Evolutionary conservation across 2,329 filamentous ascomycete genomes (phyloP).

Genomic region (Microsporum audouinii): DNA sequence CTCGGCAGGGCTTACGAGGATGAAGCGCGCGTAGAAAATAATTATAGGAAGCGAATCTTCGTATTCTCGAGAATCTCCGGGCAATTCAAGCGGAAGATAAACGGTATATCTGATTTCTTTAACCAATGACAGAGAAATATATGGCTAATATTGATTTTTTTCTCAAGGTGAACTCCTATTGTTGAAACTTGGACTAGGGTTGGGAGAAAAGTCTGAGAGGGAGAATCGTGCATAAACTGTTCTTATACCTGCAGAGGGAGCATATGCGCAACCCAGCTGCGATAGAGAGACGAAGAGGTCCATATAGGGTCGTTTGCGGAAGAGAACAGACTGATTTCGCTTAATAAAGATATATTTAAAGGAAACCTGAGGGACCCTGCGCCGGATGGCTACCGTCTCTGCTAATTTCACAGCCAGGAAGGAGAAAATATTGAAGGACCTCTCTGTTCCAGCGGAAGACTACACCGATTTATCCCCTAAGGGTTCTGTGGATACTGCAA

Average conservation of each 20-base stretch:
- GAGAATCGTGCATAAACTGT: background rate
- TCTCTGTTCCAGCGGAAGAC: conserved; percentile 55
- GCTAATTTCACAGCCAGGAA: conserved; percentile 52
- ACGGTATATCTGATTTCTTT: background rate
- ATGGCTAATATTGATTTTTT: background rate
- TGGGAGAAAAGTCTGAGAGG: background rate
- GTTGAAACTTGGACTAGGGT: background rate
- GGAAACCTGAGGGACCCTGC: background rate
- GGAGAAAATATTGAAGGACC: conserved; percentile 56
- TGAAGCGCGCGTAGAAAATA: background rate
- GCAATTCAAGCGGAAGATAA: background rate
- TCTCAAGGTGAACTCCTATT: background rate
- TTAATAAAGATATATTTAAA: background rate
- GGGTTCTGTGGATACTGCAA: conserved; percentile 69
- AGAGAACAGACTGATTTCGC: background rate
- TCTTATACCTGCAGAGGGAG: background rate
- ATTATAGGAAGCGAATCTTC: background rate
- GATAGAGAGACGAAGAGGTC: background rate
- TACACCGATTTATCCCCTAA: conserved; percentile 84
- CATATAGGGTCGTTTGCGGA: background rate
- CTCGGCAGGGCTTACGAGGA: background rate
- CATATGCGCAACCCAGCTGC: background rate
- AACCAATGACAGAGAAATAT: background rate
- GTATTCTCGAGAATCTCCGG: background rate
- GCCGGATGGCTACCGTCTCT: background rate